A percentile compares a stretch with the other conserved stretches of the same genome.
These are phyloP conservation scores for Gracilaria vermiculophylla DNA, from an alignment of 23 red algal genomes.

Conservation along the genomic window DNA sequence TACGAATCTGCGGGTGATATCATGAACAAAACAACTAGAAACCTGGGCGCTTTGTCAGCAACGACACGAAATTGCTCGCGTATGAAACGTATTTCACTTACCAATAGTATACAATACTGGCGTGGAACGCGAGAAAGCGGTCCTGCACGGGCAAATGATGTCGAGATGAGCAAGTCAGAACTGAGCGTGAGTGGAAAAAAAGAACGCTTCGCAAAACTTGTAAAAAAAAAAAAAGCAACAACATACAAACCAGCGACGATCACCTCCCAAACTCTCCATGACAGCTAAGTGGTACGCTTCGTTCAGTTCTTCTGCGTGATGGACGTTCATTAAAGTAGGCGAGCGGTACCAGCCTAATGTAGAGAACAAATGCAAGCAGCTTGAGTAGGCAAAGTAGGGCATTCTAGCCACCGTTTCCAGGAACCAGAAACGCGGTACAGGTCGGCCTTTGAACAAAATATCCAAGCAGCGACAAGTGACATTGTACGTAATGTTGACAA, in stretches of 20 bases:
- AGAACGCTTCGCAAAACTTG: neutral
- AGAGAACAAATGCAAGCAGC: conserved; percentile 87
- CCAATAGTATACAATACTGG: conserved; percentile 88
- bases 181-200: neutral
- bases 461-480: conserved; percentile 65
- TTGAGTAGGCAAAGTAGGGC: conserved; percentile 98
- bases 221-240: neutral
- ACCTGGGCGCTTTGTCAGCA: conserved; percentile 12
- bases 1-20: conserved; percentile 77
- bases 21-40: conserved; percentile 69
- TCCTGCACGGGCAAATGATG: conserved; percentile 29
- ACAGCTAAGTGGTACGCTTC: conserved; percentile 91
- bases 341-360: conserved; percentile 89
- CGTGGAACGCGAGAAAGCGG: conserved; percentile 91
- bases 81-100: neutral
- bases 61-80: neutral
- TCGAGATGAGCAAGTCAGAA: neutral
- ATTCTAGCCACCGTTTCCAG: conserved; percentile 93
- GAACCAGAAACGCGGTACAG: conserved; percentile 90
- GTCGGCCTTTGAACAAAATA: conserved; percentile 51
- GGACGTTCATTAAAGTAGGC: conserved; percentile 83
- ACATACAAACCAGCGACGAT: conserved; percentile 72
- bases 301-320: conserved; percentile 92
- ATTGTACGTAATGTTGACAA: conserved; percentile 51
- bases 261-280: conserved; percentile 90